A percentile compares a stretch with the other conserved stretches of the same genome.
phyloP scores from a whole-genome alignment of 2,329 filamentous ascomycete species.

The Hymenoscyphus albidus region DNA sequence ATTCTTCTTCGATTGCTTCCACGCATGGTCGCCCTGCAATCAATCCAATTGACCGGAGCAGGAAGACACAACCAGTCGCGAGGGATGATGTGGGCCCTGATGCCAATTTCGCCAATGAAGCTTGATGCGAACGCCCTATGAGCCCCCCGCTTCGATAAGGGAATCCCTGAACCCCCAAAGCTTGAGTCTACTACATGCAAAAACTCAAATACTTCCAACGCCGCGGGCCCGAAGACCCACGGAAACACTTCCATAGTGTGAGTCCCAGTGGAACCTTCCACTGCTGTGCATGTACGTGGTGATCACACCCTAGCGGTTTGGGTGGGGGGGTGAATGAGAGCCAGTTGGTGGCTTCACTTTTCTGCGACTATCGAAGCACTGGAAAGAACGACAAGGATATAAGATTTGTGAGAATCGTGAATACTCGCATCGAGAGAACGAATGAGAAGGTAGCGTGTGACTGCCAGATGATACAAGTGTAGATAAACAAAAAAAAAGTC shows the following conservation, averaged over 20 bases:
- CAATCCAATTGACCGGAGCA: background rate
- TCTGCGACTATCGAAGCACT: background rate
- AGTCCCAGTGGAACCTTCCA: no score
- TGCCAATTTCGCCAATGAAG: conserved; percentile 1
- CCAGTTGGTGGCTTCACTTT: background rate
- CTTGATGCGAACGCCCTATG: background rate
- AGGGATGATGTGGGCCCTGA: no score
- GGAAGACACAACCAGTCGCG: no score
- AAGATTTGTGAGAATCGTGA: background rate
- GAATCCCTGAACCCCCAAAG: background rate
- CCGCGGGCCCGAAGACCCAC: background rate
- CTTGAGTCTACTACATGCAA: background rate
- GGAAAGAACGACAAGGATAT: background rate
- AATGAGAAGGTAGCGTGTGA: no score
- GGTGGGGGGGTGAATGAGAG: no score
- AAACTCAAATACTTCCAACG: background rate
- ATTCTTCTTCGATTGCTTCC: background rate
- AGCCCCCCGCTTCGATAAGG: background rate
- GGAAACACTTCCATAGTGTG: background rate
- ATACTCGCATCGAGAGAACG: background rate
- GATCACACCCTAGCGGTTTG: no score
- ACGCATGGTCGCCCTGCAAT: background rate
- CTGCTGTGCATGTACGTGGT: no score
- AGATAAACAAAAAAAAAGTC: background rate
- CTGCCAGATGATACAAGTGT: background rate